Evolutionary conservation across 805 yeast genomes (phyloP).

Genomic region (Candida rishiriensis): DNA sequence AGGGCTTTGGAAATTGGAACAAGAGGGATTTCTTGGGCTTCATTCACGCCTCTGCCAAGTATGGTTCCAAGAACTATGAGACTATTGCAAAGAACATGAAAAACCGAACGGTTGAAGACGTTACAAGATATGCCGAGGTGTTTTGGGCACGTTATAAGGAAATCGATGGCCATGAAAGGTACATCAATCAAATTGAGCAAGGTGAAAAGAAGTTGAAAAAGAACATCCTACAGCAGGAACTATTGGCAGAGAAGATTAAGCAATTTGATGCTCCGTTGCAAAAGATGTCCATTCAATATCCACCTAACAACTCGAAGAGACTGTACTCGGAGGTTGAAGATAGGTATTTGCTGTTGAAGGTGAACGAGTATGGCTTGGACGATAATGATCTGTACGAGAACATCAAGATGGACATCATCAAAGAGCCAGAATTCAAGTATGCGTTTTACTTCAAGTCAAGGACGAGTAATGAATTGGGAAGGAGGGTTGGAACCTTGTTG

Average conservation of each 20-base stretch:
- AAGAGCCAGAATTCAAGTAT: slow-evolving; percentile 58
- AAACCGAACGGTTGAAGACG: slow-evolving; percentile 55
- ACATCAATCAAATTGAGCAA: slow-evolving; percentile 63
- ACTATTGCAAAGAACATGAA: slow-evolving; percentile 53
- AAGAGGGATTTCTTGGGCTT: slow-evolving; percentile 71
- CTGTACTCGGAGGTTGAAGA: slow-evolving; percentile 69
- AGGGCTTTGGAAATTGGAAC: slow-evolving; percentile 66
- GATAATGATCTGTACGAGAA: slow-evolving; percentile 56
- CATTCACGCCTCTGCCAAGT: slow-evolving; percentile 63
- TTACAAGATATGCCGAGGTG: slow-evolving; percentile 49
- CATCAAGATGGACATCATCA: slow-evolving; percentile 58
- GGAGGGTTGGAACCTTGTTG: slow-evolving; percentile 64
- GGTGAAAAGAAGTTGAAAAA: slow-evolving; percentile 66
- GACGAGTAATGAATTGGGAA: slow-evolving; percentile 64
- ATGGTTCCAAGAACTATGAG: slow-evolving; percentile 50
- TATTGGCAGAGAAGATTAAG: slow-evolving; percentile 50
- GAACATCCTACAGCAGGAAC: slow-evolving; percentile 48
- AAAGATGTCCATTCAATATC: slow-evolving; percentile 62
- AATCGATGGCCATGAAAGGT: slow-evolving; percentile 69
- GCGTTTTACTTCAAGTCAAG: slow-evolving; percentile 73
- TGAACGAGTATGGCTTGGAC: slow-evolving; percentile 61
- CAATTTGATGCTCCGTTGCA: slow-evolving; percentile 56
- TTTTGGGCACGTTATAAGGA: slow-evolving; percentile 61
- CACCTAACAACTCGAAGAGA: slow-evolving; percentile 79
- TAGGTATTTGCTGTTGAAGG: slow-evolving; percentile 56